phyloP scores from a whole-genome alignment of 352 stramenopile species.

The Phytopythium sindhum region DNA sequence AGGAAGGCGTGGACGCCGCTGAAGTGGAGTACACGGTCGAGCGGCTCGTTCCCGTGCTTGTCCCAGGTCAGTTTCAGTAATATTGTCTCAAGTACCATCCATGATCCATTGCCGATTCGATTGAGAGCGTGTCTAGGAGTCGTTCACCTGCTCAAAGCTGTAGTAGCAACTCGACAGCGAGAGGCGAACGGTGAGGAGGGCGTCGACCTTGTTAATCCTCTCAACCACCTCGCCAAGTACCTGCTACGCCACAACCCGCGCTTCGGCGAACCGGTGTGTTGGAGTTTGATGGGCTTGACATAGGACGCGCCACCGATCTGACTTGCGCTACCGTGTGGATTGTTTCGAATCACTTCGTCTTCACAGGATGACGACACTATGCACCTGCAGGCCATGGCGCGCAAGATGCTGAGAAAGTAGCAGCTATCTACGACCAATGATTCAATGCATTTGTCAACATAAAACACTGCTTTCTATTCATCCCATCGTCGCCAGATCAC shows the following conservation, averaged over 20 bases:
- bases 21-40: constrained; percentile 54
- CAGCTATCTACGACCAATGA: neutral
- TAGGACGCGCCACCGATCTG: neutral
- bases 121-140: constrained; percentile 21
- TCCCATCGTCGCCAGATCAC: neutral
- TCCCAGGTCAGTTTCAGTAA: constrained; percentile 29
- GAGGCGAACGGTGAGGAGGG: constrained; percentile 36
- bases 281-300: neutral
- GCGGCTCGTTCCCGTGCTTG: constrained; percentile 49
- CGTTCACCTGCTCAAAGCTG: constrained; percentile 49
- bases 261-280: constrained; percentile 42
- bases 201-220: constrained; percentile 36
- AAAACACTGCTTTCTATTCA: constrained; percentile 1
- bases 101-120: neutral
- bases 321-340: neutral
- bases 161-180: constrained; percentile 35
- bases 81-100: too few relatives aligned
- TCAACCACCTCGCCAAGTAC: constrained; percentile 67
- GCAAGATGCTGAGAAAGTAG: constrained; percentile 37
- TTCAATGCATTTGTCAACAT: neutral
- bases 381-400: constrained; percentile 31
- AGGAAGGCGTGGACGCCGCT: constrained; percentile 19
- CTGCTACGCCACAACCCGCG: constrained; percentile 65
- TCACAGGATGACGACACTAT: constrained; percentile 23
- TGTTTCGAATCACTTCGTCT: too few relatives aligned